Conservation (phyloP, 768 basidiomycete species). For the Myochromella boudieri region DNA sequence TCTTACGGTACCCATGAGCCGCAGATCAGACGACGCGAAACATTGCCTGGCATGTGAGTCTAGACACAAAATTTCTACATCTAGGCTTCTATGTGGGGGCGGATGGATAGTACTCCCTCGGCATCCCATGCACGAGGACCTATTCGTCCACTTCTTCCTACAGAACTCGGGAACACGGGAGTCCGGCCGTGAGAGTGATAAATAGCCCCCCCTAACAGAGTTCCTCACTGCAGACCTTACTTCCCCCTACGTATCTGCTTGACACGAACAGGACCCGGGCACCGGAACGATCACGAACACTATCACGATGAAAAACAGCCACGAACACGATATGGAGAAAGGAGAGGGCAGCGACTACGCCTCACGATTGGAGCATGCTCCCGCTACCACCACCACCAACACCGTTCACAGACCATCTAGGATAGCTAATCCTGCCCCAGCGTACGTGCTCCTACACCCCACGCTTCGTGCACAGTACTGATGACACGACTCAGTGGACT, state of each 20-base stretch:
- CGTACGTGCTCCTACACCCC: conserved; percentile 20
- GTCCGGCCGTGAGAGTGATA: not conserved
- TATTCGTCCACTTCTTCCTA: not conserved
- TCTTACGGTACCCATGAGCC: too few relatives aligned
- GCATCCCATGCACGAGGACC: not conserved
- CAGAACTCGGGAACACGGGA: not conserved
- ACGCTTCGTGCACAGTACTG: not conserved
- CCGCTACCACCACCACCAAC: not conserved
- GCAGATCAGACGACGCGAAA: too few relatives aligned
- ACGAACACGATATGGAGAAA: conserved; percentile 5
- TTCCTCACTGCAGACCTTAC: not conserved
- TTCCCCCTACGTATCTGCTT: not conserved
- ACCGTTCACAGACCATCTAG: conserved; percentile 15
- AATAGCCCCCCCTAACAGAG: not conserved
- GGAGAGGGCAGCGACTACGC: not conserved
- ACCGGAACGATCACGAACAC: not conserved
- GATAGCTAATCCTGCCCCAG: conserved; percentile 33
- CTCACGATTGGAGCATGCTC: not conserved
- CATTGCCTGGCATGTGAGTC: too few relatives aligned
- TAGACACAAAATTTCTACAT: too few relatives aligned
- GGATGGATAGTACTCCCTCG: too few relatives aligned
- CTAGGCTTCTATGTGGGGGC: too few relatives aligned
- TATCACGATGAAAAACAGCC: not conserved
- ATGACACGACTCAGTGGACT: conserved; percentile 25
- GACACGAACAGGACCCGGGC: too few relatives aligned